These are phyloP conservation scores for Coprinopsis sp. DNA, from an alignment of 768 basidiomycete species.

Conservation along the genomic window DNA sequence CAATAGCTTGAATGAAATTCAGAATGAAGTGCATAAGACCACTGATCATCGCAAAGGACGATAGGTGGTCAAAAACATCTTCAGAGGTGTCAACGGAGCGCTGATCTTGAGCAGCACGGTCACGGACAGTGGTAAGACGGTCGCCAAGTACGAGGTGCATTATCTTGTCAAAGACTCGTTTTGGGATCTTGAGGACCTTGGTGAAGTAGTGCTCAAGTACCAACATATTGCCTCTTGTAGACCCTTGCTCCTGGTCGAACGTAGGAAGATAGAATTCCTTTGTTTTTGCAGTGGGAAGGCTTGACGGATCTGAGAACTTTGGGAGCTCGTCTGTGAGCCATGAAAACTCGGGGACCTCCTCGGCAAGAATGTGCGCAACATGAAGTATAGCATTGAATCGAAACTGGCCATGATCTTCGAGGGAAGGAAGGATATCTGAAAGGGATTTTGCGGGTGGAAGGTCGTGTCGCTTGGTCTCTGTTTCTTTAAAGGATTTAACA, in stretches of 20 bases:
- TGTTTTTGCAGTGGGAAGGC: slow-evolving; percentile 6
- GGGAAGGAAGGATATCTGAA: slow-evolving; percentile 5
- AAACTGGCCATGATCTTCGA: slow-evolving; percentile 6
- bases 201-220: slow-evolving; percentile 17
- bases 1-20: slow-evolving; percentile 13
- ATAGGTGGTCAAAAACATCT: slow-evolving; percentile 15
- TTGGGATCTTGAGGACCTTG: slow-evolving; percentile 14
- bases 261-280: slow-evolving; percentile 17
- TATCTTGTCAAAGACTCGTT: slow-evolving; percentile 8
- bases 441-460: slow-evolving; percentile 9
- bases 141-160: slow-evolving; percentile 15
- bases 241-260: no score
- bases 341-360: slow-evolving; percentile 6
- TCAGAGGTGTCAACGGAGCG: slow-evolving; percentile 15
- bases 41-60: slow-evolving; percentile 15
- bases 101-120: slow-evolving; percentile 18
- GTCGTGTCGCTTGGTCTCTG: slow-evolving; percentile 5
- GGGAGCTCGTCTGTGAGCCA: background rate
- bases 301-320: background rate
- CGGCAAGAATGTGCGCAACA: background rate
- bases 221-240: no score
- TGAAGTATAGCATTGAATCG: slow-evolving; percentile 8
- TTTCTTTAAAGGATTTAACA: slow-evolving; percentile 1
- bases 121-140: slow-evolving; percentile 15
- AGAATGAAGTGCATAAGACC: slow-evolving; percentile 16